Base-by-base conservation (phyloP, 2,329 filamentous ascomycete genomes). In the Fusarium oligoseptatum region DNA sequence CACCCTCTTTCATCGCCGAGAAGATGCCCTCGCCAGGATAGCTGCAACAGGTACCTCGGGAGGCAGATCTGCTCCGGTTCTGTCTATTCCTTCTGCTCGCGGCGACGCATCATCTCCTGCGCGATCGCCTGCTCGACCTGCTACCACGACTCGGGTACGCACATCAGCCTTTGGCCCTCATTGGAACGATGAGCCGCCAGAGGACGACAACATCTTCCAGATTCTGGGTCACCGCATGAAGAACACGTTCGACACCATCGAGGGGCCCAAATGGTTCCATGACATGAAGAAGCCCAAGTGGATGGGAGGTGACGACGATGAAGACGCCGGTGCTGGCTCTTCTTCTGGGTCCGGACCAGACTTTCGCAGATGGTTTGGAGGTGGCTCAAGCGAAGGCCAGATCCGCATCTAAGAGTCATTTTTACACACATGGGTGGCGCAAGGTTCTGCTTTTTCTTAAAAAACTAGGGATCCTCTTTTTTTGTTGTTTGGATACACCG, bases 161-260 rank as follows among this genome's bases (percentile, higher is more conserved):
- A 71, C 70, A 20, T 70, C 78, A 22, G 58, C 79, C 17, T 73
- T 73, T 12, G 68, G 78, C 37, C 56, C 82, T 32, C 75, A 83
- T 41, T 80, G 85, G 34, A 82, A 88, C 22, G 88, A 90, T 1
- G 88, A 89, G 9, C 89, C 90, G n/a, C 87, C 90, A 1, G 92
- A 94, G 36, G 92, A 95, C 15, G 94, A 95, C 64, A 94, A 92
- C 74, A 94, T 98, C 82, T 95, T 98, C 79, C 90, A 94, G 75
- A 92, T 93, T 37, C 91, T 98, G 71, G 92, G 94, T 0, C 94
- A 97, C 80, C 89, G 96, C 39, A 92, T 99, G 77, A 94, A 92
- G 83, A 99, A 99, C 80, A 98, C 97, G 0, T 91, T 98, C 62
- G 96, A 98, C 71, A 93, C 91, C 0, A 88, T 95, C 2, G 93